Evolutionary conservation across 176 grass and related monocot genomes (phyloP), one percentile per base, ranked within the genome.

Genomic region (Rhynchospora tenuis): DNA sequence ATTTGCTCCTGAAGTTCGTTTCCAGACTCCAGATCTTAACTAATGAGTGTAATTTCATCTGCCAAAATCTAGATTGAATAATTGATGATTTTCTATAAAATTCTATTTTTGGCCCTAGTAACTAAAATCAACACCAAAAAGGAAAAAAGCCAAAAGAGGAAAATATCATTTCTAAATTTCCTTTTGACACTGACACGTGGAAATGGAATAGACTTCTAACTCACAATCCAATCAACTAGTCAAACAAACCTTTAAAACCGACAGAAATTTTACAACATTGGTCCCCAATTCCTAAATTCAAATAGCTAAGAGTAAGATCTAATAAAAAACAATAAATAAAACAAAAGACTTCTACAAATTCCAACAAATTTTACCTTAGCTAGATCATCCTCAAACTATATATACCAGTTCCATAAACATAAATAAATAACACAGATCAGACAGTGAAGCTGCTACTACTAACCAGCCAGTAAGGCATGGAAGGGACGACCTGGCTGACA

Each of bases 401-500:
- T 71, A n/a, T 73, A 73, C 44, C 9, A 22, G 19, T 24, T 51
- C 44, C 20, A 72, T 50, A 50, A 73, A 73, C 70, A 73, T 6
- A 69, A 82, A 82, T 20, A 64, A 64, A 13, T 26, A 17, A 61
- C 5, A 45, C 6, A 47, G 22, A 45, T 48, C 15, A 47, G 22
- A 31, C n/a, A 47, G 15, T 27, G 9, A 47, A 3, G 5, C 9
- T 28, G 10, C 0, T 20, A 38, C 14, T 75, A 42, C 59, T 81
- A 22, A 97, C 95, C 87, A 98, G 84, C 95, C 92, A 98, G 81
- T 91, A 98, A 0, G 95, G 90, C 47, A 98, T 75, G 23, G 75
- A 65, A 14, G 90, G 63, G 5, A 83, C 84, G 55, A 74, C 27
- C 79, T 74, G 83, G 82, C 84, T 85, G 61, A 98, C 87, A 73